Base-by-base conservation (phyloP, 371 early-diverging fungal species). In the Mortierella sp. region DNA sequence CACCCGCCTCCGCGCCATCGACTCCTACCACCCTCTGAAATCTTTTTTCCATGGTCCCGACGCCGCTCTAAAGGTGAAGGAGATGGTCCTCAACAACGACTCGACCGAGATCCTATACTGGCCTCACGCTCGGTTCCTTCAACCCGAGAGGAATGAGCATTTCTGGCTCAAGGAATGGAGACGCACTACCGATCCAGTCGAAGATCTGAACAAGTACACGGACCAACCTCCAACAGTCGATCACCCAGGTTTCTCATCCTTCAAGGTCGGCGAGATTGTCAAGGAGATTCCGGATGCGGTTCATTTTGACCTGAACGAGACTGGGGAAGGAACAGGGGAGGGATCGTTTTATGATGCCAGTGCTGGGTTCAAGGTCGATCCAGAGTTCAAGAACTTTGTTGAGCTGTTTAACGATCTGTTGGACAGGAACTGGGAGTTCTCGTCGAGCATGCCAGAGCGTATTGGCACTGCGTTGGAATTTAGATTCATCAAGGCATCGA, bases 131-230 rank as follows among this genome's bases (percentile, higher is more conserved):
- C 26, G 14, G 14, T 29, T 55, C 31, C 19, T 43, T 29, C 5
- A 45, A 22, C 26, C 11, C 10, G 22, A 34, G 19, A 26, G 14
- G 39, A 71, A 71, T 16, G 22, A 61, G 8, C 5, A 39, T 6
- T 39, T 71, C 50, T 71, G 50, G 50, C 14, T 64, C n/a, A 71
- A 50, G 58, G 64, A 64, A 40, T 71, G 58, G 44, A 31, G 6
- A 19, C 34, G 55, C 19, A 53, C 70, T 7, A 24, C n/a, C 26
- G 70, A 44, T 39, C 53, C 41, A 9, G 69, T 26, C 13, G 43
- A 69, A 4, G 14, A 29, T 10, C 2, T 34, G 52, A 22, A 37
- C 16, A 58, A 58, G 8, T 26, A 29, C 7, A 58, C 5, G 34
- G 7, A 58, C 19, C 58, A 58, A 31, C 16, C 34, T 2, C 53